These are phyloP conservation scores for Botryotinia calthae DNA, from an alignment of 2,329 filamentous ascomycete genomes.

Conservation along the genomic window DNA sequence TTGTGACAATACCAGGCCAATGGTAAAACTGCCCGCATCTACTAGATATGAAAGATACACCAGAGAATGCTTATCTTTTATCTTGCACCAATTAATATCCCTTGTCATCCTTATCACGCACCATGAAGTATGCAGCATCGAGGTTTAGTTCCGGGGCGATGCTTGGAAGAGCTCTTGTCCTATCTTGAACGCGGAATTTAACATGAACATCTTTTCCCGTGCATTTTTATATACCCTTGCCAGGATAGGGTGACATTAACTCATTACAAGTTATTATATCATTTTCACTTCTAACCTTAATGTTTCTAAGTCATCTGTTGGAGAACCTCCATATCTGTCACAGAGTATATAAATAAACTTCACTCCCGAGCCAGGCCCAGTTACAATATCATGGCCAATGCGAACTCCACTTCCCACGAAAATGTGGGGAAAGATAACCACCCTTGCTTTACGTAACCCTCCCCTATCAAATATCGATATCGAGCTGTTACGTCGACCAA, in stretches of 20 bases:
- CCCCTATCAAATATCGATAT: background rate
- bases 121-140: background rate
- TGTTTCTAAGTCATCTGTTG: background rate
- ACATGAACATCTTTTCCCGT: background rate
- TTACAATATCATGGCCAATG: background rate
- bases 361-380: background rate
- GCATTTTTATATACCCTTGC: background rate
- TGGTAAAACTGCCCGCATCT: slow-evolving; percentile 1
- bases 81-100: background rate
- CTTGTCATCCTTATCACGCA: slow-evolving; percentile 1
- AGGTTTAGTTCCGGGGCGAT: background rate
- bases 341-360: slow-evolving; percentile 2
- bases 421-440: slow-evolving; percentile 15
- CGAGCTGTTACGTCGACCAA: background rate
- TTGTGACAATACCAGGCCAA: background rate
- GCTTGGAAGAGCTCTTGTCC: background rate
- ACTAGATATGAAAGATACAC: background rate
- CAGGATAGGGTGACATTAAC: background rate
- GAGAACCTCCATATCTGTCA: background rate
- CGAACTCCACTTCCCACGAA: background rate
- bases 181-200: background rate
- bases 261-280: background rate
- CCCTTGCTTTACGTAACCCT: slow-evolving; percentile 3
- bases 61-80: slow-evolving; percentile 3
- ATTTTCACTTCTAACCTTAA: background rate